These are phyloP conservation scores for Solanum acaule DNA, from an alignment of 257 asterid genomes.

Conservation along the genomic window DNA sequence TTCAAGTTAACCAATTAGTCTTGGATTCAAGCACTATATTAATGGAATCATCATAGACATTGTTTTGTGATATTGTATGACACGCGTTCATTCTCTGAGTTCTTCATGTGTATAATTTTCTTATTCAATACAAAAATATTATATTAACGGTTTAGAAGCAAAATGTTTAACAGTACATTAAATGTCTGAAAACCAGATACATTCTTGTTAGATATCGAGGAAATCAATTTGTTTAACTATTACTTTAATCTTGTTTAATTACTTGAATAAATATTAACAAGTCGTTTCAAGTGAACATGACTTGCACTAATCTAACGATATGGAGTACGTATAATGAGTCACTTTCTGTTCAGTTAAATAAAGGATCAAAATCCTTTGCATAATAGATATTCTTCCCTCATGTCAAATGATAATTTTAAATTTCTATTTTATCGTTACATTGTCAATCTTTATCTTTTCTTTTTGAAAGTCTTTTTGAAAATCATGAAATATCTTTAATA, in stretches of 20 bases:
- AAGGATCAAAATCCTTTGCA: neutral
- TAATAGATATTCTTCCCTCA: neutral
- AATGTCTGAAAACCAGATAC: neutral
- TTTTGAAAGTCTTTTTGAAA: neutral
- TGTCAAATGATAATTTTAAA: neutral
- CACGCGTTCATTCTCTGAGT: neutral
- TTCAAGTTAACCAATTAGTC: neutral
- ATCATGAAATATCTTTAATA: too few species aligned
- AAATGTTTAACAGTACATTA: neutral
- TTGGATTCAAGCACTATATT: neutral
- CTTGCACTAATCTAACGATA: neutral
- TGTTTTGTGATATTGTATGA: neutral
- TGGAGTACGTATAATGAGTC: neutral
- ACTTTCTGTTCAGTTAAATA: neutral
- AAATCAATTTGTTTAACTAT: neutral
- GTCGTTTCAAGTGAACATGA: neutral
- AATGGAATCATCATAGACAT: neutral
- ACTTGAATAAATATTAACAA: neutral
- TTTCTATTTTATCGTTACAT: neutral
- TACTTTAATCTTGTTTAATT: neutral
- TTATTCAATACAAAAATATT: neutral
- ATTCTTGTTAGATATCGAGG: neutral
- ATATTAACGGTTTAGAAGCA: neutral
- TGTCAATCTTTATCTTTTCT: neutral
- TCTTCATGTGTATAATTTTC: neutral